Percentiles rank a stretch among this genome's conserved stretches.
Evolutionary conservation across 2,329 filamentous ascomycete species (phyloP).

Genomic region (Scedosporium boydii): DNA sequence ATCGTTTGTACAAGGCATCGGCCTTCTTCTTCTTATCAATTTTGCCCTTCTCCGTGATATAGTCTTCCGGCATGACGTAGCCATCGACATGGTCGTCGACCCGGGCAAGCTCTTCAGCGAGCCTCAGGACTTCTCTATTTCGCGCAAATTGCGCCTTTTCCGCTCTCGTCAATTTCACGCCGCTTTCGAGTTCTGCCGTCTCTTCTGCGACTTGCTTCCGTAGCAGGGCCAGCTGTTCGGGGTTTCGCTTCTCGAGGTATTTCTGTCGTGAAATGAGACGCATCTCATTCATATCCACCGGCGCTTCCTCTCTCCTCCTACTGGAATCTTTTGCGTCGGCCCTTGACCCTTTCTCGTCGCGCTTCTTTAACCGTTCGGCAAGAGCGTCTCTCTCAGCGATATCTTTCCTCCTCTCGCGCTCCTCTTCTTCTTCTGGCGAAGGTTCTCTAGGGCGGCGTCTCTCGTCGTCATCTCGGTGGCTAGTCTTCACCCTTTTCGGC

Average conservation of each 20-base stretch:
- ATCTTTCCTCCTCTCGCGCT: constrained; percentile 54
- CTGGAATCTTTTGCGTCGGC: constrained; percentile 56
- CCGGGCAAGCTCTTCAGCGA: constrained; percentile 74
- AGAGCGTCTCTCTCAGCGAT: constrained; percentile 71
- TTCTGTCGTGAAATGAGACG: constrained; percentile 79
- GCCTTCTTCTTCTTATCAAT: constrained; percentile 81
- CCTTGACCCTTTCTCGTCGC: constrained; percentile 45
- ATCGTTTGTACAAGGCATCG: constrained; percentile 80
- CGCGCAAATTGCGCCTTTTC: constrained; percentile 85
- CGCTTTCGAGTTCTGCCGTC: constrained; percentile 67
- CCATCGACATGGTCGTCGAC: constrained; percentile 92
- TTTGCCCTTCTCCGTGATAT: constrained; percentile 88
- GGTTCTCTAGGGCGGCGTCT: neutral
- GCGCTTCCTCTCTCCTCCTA: constrained; percentile 30
- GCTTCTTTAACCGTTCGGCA: constrained; percentile 62
- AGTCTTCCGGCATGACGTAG: constrained; percentile 88
- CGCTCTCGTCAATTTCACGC: constrained; percentile 61
- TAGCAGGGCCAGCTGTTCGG: constrained; percentile 75
- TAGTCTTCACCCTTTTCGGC: constrained; percentile 59
- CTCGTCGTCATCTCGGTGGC: constrained; percentile 36
- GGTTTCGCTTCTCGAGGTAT: constrained; percentile 87
- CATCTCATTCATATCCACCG: constrained; percentile 56
- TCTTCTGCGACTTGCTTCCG: constrained; percentile 88
- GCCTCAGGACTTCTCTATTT: constrained; percentile 70
- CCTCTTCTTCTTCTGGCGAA: constrained; percentile 24